Percentiles rank a stretch among this genome's conserved stretches.
Evolutionary conservation across 2,329 filamentous ascomycete species (phyloP).

Genomic region (Chaetothyriales sp.): DNA sequence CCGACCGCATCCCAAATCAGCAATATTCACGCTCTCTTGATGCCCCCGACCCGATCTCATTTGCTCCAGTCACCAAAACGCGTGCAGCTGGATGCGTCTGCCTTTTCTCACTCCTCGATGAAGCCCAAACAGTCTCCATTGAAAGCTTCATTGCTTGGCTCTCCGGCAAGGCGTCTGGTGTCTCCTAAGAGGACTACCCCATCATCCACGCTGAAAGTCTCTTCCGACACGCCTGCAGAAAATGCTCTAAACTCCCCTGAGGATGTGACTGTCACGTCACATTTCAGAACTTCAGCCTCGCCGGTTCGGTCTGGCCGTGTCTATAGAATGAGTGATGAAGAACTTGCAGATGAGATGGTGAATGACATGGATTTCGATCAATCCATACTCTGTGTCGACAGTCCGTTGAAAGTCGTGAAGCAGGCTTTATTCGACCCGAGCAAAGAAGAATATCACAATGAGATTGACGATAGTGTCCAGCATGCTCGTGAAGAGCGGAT

Average conservation of each 20-base stretch:
- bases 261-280: slow-evolving; percentile 14
- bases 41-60: slow-evolving; percentile 21
- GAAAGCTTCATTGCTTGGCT: slow-evolving; percentile 29
- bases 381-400: slow-evolving; percentile 15
- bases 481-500: slow-evolving; percentile 6
- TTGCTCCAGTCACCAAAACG: slow-evolving; percentile 34
- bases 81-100: slow-evolving; percentile 23
- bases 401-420: slow-evolving; percentile 13
- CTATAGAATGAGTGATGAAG: slow-evolving; percentile 14
- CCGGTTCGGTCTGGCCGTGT: slow-evolving; percentile 11
- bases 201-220: slow-evolving; percentile 7
- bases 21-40: slow-evolving; percentile 1
- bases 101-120: slow-evolving; percentile 23
- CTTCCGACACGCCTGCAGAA: slow-evolving; percentile 1
- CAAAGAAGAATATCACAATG: slow-evolving; percentile 7
- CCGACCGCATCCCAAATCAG: not conserved
- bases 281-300: slow-evolving; percentile 16
- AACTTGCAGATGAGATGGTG: slow-evolving; percentile 8
- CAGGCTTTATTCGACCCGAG: not conserved
- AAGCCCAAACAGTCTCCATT: slow-evolving; percentile 25
- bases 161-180: slow-evolving; percentile 30
- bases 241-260: not conserved
- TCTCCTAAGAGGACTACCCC: slow-evolving; percentile 26
- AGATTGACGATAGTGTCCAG: slow-evolving; percentile 2
- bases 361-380: slow-evolving; percentile 17